Percentiles rank a stretch among this genome's conserved stretches.
phyloP scores from a whole-genome alignment of 257 asterid genomes.

The Henckelia pumila region DNA sequence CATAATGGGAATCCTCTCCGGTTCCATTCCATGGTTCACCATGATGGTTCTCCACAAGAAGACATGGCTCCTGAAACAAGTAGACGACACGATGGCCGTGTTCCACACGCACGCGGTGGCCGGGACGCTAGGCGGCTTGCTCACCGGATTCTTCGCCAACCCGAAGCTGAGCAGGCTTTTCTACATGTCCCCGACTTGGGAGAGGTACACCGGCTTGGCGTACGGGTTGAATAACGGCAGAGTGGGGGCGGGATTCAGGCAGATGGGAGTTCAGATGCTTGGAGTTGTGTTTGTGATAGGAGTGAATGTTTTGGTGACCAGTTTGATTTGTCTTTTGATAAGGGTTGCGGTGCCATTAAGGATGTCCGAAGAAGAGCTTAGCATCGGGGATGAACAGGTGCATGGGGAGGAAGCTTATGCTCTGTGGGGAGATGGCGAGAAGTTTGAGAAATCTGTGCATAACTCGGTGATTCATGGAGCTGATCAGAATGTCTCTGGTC shows the following conservation, averaged over 20 bases:
- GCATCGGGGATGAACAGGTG: slow-evolving; percentile 61
- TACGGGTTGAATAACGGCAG: slow-evolving; percentile 49
- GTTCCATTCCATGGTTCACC: slow-evolving; percentile 76
- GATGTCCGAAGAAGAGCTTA: slow-evolving; percentile 51
- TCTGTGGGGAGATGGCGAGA: slow-evolving; percentile 77
- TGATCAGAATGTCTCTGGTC: slow-evolving; percentile 33
- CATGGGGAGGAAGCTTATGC: slow-evolving; percentile 89
- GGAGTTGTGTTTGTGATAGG: slow-evolving; percentile 46
- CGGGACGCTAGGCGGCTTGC: slow-evolving; percentile 69
- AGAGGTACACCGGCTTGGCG: slow-evolving; percentile 49
- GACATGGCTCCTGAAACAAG: slow-evolving; percentile 46
- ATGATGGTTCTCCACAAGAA: slow-evolving; percentile 89
- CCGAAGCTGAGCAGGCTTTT: slow-evolving; percentile 50
- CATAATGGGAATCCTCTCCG: slow-evolving; percentile 68
- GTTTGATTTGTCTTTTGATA: slow-evolving; percentile 57
- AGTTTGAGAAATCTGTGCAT: slow-evolving; percentile 43
- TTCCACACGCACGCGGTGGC: slow-evolving; percentile 88
- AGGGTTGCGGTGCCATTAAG: slow-evolving; percentile 48
- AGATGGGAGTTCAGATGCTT: slow-evolving; percentile 52
- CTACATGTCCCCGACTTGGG: slow-evolving; percentile 34
- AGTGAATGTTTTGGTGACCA: slow-evolving; percentile 48
- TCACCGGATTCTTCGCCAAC: slow-evolving; percentile 68
- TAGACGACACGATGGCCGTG: slow-evolving; percentile 77
- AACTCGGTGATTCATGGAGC: slow-evolving; percentile 32
- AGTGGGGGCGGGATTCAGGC: slow-evolving; percentile 46